phyloP scores from a whole-genome alignment of 176 grass and related monocot species.

The Canna indica region DNA sequence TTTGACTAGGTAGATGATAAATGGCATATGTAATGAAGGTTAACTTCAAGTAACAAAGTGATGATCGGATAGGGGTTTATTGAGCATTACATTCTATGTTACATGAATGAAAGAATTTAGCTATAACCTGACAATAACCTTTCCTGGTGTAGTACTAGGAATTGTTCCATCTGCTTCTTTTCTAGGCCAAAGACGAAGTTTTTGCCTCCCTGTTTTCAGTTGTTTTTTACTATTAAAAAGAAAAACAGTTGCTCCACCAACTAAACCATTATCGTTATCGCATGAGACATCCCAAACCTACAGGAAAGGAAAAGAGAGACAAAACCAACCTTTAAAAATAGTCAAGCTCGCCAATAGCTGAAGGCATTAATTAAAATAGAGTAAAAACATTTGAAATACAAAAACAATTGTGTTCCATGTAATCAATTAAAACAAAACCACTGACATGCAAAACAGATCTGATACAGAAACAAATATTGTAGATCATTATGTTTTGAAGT shows the following conservation, averaged over 20 bases:
- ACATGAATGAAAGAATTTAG: too few relatives aligned
- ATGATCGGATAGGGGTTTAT: too few relatives aligned
- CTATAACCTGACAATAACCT: constrained; percentile 29
- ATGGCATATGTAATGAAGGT: neutral
- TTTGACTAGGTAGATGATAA: neutral
- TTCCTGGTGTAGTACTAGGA: constrained; percentile 80
- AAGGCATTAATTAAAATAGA: neutral
- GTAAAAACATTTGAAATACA: neutral
- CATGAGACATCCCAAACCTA: constrained; percentile 82
- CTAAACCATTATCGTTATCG: constrained; percentile 31
- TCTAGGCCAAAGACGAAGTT: constrained; percentile 60
- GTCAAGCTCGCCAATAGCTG: neutral
- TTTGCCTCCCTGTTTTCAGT: constrained; percentile 79
- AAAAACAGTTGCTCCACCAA: constrained; percentile 73
- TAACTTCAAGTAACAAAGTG: neutral
- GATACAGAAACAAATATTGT: constrained; percentile 1
- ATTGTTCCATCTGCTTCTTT: constrained; percentile 84
- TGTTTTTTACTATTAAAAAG: constrained; percentile 93
- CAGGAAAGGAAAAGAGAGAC: neutral
- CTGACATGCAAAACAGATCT: neutral
- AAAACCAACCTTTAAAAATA: neutral
- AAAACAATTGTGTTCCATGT: neutral
- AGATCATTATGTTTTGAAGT: too few relatives aligned
- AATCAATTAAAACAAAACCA: neutral
- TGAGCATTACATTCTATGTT: too few relatives aligned